A percentile compares a stretch with the other conserved stretches of the same genome.
These are phyloP conservation scores for Thielaviopsis punctulata DNA, from an alignment of 2,329 filamentous ascomycete species.

Conservation along the genomic window DNA sequence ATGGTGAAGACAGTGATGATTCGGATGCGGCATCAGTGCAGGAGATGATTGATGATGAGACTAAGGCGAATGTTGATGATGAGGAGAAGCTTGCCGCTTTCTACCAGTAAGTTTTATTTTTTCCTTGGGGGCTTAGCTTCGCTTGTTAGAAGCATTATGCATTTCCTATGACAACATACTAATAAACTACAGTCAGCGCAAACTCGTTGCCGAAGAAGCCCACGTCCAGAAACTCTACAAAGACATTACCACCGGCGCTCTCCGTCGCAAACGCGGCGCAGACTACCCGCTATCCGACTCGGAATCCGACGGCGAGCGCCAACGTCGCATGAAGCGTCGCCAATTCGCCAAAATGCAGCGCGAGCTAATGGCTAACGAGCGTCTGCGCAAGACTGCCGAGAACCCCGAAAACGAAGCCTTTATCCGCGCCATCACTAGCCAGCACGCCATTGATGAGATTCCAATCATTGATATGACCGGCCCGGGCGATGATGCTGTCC, in stretches of 20 bases:
- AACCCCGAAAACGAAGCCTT: conserved; percentile 84
- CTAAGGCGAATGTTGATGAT: conserved; percentile 36
- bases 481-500: conserved; percentile 14
- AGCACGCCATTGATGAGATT: conserved; percentile 56
- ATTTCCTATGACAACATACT: conserved; percentile 9
- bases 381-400: conserved; percentile 75
- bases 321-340: conserved; percentile 62
- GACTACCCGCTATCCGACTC: conserved; percentile 80
- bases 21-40: conserved; percentile 49
- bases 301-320: conserved; percentile 68
- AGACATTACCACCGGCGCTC: conserved; percentile 75
- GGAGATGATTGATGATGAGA: conserved; percentile 71
- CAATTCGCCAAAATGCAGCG: conserved; percentile 88
- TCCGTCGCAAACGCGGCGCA: conserved; percentile 68
- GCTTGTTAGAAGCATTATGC: not conserved
- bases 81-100: conserved; percentile 70
- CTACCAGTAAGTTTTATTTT: conserved; percentile 54
- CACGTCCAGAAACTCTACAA: conserved; percentile 81
- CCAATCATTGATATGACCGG: conserved; percentile 47
- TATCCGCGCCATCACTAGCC: conserved; percentile 74
- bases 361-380: conserved; percentile 67
- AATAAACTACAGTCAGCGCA: conserved; percentile 43
- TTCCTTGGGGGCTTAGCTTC: conserved; percentile 6
- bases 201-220: conserved; percentile 67
- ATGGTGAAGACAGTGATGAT: conserved; percentile 71